Evolutionary conservation across 306 rosid species (phyloP).

Genomic region (Acmispon strigosus): DNA sequence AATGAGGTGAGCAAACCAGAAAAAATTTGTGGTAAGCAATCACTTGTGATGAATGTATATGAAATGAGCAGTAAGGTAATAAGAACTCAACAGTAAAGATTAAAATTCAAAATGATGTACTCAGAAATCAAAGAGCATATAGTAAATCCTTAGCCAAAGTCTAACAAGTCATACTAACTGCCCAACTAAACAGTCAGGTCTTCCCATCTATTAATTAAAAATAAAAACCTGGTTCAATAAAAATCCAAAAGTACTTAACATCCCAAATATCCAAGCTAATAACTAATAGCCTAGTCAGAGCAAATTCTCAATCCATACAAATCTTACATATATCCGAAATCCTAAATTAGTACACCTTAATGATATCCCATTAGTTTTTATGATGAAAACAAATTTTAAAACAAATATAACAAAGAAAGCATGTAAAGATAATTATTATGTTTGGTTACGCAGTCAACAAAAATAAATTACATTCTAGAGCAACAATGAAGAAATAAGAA

Average conservation of each 20-base stretch:
- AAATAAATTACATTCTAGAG: neutral
- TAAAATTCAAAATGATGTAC: neutral
- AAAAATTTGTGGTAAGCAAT: neutral
- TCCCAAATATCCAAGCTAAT: neutral
- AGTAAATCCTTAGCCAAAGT: neutral
- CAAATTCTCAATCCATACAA: neutral
- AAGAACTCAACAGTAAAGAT: neutral
- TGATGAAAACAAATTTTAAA: neutral
- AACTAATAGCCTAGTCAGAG: neutral
- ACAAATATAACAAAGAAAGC: slow-evolving; percentile 4
- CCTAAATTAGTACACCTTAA: neutral
- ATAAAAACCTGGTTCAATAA: neutral
- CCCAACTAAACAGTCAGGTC: neutral
- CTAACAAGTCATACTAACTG: neutral
- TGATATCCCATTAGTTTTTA: neutral
- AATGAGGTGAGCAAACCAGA: slow-evolving; percentile 1
- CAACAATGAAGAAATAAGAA: neutral
- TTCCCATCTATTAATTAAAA: neutral
- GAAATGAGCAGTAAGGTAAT: neutral
- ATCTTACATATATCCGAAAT: neutral
- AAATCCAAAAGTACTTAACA: neutral
- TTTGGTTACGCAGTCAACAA: neutral
- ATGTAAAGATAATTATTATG: neutral
- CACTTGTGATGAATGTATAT: neutral
- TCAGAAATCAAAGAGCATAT: neutral